A percentile compares a stretch with the other conserved stretches of the same genome.
Conservation (phyloP, 805 yeast species). For the Pichia nanzhaoensis region DNA sequence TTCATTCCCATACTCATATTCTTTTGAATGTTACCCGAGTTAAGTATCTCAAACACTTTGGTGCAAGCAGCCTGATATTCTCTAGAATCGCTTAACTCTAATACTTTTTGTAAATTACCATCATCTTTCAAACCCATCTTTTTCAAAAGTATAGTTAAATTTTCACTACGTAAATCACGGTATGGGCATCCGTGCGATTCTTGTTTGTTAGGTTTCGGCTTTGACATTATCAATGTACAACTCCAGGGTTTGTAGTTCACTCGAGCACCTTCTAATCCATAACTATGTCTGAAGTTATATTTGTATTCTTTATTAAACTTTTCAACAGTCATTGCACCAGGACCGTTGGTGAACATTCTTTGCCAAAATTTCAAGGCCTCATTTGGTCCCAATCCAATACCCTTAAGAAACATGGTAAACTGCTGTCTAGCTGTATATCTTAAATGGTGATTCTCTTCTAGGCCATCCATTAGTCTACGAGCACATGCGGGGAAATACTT, state of each 20-base stretch:
- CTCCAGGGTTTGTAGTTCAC: conserved; percentile 81
- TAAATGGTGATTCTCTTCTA: conserved; percentile 61
- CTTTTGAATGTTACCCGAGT: conserved; percentile 36
- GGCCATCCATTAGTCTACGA: conserved; percentile 51
- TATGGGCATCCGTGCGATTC: conserved; percentile 95
- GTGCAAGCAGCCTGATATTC: conserved; percentile 87
- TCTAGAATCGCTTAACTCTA: conserved; percentile 60
- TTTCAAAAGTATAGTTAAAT: conserved; percentile 47
- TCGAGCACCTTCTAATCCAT: conserved; percentile 88
- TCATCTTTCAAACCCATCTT: conserved; percentile 62
- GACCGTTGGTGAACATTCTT: conserved; percentile 50
- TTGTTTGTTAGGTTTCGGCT: conserved; percentile 57
- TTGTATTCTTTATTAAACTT: conserved; percentile 81
- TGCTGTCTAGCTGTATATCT: conserved; percentile 83
- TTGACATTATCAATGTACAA: conserved; percentile 68
- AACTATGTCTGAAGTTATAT: conserved; percentile 81
- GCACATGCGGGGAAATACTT: conserved; percentile 76
- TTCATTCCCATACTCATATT: conserved; percentile 34
- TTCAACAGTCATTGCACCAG: conserved; percentile 52
- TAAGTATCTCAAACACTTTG: conserved; percentile 73
- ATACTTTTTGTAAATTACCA: conserved; percentile 42
- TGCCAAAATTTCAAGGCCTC: conserved; percentile 88
- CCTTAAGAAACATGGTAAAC: conserved; percentile 76
- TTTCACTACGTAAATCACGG: conserved; percentile 64
- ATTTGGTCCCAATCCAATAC: conserved; percentile 79